phyloP scores from a whole-genome alignment of 495 filamentous ascomycete species.

The Neurospora sp. region DNA sequence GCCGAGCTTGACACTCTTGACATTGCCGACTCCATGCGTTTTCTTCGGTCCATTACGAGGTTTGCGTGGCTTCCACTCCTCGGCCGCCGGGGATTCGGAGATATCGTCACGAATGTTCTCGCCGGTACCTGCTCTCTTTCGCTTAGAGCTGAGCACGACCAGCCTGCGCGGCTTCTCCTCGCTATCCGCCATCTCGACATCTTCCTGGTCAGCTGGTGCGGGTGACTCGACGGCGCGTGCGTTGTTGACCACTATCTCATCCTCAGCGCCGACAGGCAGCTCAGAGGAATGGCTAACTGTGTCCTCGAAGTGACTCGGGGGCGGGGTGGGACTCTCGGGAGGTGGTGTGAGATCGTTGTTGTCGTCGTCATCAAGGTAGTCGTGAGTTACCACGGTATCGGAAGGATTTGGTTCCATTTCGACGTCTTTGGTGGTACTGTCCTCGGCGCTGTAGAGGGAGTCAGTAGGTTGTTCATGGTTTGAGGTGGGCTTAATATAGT shows the following conservation, averaged over 20 bases:
- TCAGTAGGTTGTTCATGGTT: background rate
- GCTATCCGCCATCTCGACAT: conserved; percentile 28
- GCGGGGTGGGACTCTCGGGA: conserved; percentile 10
- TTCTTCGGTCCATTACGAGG: conserved; percentile 15
- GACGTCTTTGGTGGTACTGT: background rate
- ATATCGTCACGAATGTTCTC: conserved; percentile 28
- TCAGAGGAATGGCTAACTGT: conserved; percentile 20
- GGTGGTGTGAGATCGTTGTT: conserved; percentile 18
- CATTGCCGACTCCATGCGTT: conserved; percentile 17
- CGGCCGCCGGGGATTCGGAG: conserved; percentile 14
- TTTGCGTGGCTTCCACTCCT: conserved; percentile 13
- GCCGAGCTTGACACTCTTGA: conserved; percentile 39
- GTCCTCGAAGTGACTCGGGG: conserved; percentile 9
- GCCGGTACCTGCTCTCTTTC: conserved; percentile 37
- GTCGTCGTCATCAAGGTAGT: conserved; percentile 7
- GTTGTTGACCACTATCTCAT: conserved; percentile 35
- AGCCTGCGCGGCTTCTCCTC: conserved; percentile 22
- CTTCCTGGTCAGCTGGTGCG: conserved; percentile 18
- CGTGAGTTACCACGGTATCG: background rate
- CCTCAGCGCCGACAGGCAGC: conserved; percentile 24
- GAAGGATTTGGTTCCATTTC: background rate
- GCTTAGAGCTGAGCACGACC: conserved; percentile 26
- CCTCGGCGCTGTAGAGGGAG: background rate
- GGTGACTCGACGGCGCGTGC: conserved; percentile 16
- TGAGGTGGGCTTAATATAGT: background rate